Base-by-base conservation (phyloP, 1,284 basidiomycete genomes). In the Ceraceosorus bombacis region DNA sequence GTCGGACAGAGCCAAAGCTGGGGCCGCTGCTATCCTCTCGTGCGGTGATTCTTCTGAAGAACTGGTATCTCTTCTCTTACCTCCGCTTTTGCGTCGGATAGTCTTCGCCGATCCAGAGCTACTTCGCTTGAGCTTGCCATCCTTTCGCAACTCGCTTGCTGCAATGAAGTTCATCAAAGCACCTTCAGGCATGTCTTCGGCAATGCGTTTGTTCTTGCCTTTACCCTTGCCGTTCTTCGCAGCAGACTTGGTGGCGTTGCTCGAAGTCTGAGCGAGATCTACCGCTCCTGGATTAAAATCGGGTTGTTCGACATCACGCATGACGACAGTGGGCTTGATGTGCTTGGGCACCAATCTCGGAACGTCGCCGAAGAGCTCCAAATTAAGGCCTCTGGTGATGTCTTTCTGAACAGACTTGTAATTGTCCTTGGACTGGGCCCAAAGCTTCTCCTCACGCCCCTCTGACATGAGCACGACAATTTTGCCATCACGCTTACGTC, bases 401-500 rank as follows among this genome's bases (percentile, higher is more conserved):
- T 87, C 84, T 69, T 86, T 86, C 76, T 97, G 94, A 5, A 98
- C 90, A 61, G 89, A 85, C 62, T 87, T 85, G 79, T 99, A 94
- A 8, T 85, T 86, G 53, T 85, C 86, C 73, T 92, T 87, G 1
- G 95, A 92, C 65, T 88, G 88, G 58, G 90, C 87, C 83, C 92
- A 90, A 72, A 95, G 96, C 57, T 82, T 78, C 70, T 97, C 92
- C 79, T 98, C 95, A 40, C 92, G 86, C 27, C 86, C 85, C 77
- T 94, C 88, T 7, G 92, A 85, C 69, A 96, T 86, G n/a, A 99
- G 82, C 6, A 95, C 89, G 70, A 94, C 90, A 41, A 99, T 89
- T 61, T 85, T 82, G 5, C 95, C 95, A 55, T 88, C 85, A 40
- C 90, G 85, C 78, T 94, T 93, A 57, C 95, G 88, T 15, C 95